Percentiles rank a stretch among this genome's conserved stretches.
Conservation (phyloP, 257 asterid species). For the Solanum chaucha region DNA sequence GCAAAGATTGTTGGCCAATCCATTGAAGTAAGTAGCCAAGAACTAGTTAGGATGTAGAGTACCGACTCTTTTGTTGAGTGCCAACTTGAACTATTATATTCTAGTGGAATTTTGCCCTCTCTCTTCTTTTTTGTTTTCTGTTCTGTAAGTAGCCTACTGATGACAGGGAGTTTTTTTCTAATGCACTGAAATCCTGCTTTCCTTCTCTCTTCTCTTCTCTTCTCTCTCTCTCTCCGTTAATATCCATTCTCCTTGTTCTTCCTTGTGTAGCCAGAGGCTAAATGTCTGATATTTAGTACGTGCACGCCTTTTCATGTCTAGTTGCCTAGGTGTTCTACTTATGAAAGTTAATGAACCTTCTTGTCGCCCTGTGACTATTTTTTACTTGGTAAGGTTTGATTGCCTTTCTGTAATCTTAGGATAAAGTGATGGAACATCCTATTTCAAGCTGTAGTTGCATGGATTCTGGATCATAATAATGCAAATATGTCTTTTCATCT, state of each 20-base stretch:
- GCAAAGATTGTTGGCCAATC: constrained; percentile 89
- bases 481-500: neutral
- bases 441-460: neutral
- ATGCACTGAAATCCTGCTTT: neutral
- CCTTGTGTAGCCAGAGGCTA: neutral
- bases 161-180: neutral
- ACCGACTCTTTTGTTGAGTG: neutral
- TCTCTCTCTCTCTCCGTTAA: neutral
- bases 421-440: neutral
- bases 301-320: neutral
- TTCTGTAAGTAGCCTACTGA: neutral
- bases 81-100: constrained; percentile 2
- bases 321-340: neutral
- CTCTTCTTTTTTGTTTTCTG: neutral
- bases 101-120: neutral
- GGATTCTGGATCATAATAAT: neutral
- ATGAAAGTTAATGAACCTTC: neutral
- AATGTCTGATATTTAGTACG: neutral
- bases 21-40: constrained; percentile 65
- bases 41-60: constrained; percentile 4
- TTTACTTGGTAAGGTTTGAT: neutral
- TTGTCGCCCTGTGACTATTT: neutral
- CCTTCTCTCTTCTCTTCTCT: neutral
- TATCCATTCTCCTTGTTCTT: neutral
- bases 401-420: neutral